Evolutionary conservation across 495 filamentous ascomycete genomes (phyloP).

Genomic region (Pseudomonodictys pantanalensis): DNA sequence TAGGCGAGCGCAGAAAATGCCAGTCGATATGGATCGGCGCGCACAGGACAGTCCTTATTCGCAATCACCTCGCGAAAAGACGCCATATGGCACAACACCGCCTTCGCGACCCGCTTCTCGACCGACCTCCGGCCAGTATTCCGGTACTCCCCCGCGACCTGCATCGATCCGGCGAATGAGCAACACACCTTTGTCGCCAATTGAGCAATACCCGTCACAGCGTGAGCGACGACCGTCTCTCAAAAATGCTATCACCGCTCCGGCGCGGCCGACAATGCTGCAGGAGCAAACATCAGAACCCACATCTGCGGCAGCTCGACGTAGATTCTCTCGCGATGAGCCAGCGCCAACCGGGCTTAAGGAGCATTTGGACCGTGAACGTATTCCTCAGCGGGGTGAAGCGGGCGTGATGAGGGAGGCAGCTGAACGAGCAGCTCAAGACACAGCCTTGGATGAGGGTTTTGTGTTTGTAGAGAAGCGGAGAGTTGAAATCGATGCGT

Average conservation of each 20-base stretch:
- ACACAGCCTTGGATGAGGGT: conserved; percentile 84
- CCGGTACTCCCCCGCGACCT: conserved; percentile 23
- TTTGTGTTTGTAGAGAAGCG: conserved; percentile 96
- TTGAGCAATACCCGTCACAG: conserved; percentile 15
- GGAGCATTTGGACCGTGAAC: conserved; percentile 45
- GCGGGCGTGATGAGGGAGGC: conserved; percentile 53
- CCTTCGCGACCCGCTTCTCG: conserved; percentile 28
- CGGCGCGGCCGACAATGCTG: conserved; percentile 55
- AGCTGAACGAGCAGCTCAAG: conserved; percentile 74
- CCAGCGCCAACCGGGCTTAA: conserved; percentile 47
- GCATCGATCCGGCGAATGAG: conserved; percentile 21
- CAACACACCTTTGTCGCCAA: conserved; percentile 19
- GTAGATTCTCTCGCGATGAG: conserved; percentile 47
- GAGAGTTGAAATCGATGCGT: conserved; percentile 91
- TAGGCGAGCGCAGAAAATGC: conserved; percentile 31
- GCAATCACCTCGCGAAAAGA: conserved; percentile 27
- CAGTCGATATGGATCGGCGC: conserved; percentile 24
- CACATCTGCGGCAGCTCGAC: background rate
- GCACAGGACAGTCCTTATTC: conserved; percentile 24
- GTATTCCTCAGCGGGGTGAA: conserved; percentile 29
- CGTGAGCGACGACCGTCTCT: conserved; percentile 41
- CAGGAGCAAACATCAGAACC: conserved; percentile 34
- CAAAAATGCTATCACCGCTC: conserved; percentile 57
- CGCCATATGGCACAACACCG: conserved; percentile 24
- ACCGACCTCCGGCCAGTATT: conserved; percentile 24